Evolutionary conservation across 768 basidiomycete species (phyloP).

Genomic region (Rhodotorula sphaerocarpa): DNA sequence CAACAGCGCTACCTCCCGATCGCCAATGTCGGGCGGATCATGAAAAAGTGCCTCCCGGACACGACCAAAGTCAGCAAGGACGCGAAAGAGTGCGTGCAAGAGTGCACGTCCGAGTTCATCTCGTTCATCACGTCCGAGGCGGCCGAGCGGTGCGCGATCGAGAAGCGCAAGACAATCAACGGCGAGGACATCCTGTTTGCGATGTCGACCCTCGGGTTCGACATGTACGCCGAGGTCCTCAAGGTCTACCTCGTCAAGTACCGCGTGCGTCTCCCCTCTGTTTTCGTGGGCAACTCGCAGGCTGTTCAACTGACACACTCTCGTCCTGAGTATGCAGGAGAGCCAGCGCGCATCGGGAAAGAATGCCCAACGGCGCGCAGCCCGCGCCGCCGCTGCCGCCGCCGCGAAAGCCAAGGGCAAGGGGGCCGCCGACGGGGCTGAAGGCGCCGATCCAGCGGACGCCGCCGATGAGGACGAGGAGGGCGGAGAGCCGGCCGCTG

Average conservation of each 20-base stretch:
- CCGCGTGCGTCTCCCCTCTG: slow-evolving; percentile 19
- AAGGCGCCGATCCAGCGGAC: neutral
- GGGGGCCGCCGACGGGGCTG: neutral
- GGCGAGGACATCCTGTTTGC: slow-evolving; percentile 95
- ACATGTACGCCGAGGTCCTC: slow-evolving; percentile 80
- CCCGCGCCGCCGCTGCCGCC: slow-evolving; percentile 16
- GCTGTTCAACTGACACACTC: too few relatives aligned
- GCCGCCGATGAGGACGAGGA: neutral
- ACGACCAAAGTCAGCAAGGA: slow-evolving; percentile 96
- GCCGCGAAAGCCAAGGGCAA: neutral
- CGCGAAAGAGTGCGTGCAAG: slow-evolving; percentile 96
- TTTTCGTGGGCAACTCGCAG: too few relatives aligned
- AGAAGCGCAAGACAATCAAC: slow-evolving; percentile 96
- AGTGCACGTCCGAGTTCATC: slow-evolving; percentile 97
- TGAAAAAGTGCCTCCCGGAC: slow-evolving; percentile 82
- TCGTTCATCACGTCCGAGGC: slow-evolving; percentile 96
- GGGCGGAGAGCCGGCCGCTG: too few relatives aligned
- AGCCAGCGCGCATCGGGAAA: slow-evolving; percentile 31
- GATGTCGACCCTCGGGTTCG: slow-evolving; percentile 86
- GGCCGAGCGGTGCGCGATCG: slow-evolving; percentile 83
- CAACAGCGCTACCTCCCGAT: slow-evolving; percentile 49
- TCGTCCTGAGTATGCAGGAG: neutral
- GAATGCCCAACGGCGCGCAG: slow-evolving; percentile 7
- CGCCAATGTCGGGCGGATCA: slow-evolving; percentile 94
- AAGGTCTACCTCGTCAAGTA: slow-evolving; percentile 82